Evolutionary conservation across 495 filamentous ascomycete genomes (phyloP), one percentile per base, ranked within the genome.

Genomic region (Neurospora sp.): DNA sequence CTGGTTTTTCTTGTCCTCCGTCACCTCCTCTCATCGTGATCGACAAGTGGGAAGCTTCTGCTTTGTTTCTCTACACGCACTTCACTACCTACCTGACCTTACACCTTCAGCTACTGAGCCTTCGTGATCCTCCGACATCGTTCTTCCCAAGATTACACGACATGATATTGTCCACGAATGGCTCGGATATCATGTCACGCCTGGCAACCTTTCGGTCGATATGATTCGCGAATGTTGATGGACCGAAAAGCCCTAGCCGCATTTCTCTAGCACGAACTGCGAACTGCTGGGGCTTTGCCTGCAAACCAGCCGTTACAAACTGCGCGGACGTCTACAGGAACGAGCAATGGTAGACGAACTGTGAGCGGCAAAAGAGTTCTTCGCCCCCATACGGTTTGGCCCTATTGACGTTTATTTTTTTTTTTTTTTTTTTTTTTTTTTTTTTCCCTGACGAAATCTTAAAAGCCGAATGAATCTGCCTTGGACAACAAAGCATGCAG

Each of bases 221-320:
- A 35, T 35, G 53, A 65, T 65, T 65, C 53, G 53, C 53, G 53
- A 65, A 0, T 17, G 3, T 48, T 72, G 12, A 69, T 70, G 69
- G 70, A 37, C 70, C 69, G 70, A 42, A 27, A 45, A 72, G n/a
- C 70, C 37, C 73, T 42, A 71, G 70, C 70, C 44, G 70, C 70
- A 72, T 72, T 22, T 35, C 35, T 17, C 59, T 37, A n/a, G 14
- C 27, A 65, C 53, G 27, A 35, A 65, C 53, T 65, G 27, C 68
- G 44, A 70, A 69, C 70, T 38, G 39, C 44, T 40, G 39, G 10
- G 31, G n/a, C 37, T 40, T 61, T 61, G 70, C 70, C 35, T 61
- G 65, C 70, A 74, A 74, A 74, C 72, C 16, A 70, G 69, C 44
- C 69, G 39, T 42, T 59, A 5, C 71, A 40, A 72, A 45, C 9